Conservation (phyloP, 768 basidiomycete species). For the Xerocomellus intermedius region DNA sequence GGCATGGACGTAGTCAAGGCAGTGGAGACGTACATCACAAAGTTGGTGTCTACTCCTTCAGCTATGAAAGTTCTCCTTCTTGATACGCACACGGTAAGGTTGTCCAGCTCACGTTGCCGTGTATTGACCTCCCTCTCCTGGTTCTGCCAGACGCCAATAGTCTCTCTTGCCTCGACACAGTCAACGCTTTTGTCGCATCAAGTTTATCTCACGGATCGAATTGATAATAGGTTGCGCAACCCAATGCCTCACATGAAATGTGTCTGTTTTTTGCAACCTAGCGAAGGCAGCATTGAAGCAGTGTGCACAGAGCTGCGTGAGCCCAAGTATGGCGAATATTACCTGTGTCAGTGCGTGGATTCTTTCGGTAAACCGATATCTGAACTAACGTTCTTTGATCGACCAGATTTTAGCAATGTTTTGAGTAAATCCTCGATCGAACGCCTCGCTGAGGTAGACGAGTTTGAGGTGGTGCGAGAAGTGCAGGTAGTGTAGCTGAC, state of each 20-base stretch:
- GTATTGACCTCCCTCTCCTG: background rate
- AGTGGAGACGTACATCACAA: constrained; percentile 88
- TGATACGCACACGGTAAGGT: constrained; percentile 85
- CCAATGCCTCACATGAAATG: constrained; percentile 97
- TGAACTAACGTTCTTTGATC: constrained; percentile 15
- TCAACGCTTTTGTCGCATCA: constrained; percentile 91
- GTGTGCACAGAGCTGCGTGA: constrained; percentile 82
- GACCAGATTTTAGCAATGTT: constrained; percentile 90
- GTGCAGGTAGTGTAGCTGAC: constrained; percentile 68
- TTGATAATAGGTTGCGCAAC: constrained; percentile 91
- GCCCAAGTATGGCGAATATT: constrained; percentile 97
- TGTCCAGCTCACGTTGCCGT: background rate
- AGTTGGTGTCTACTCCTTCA: constrained; percentile 78
- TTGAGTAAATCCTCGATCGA: constrained; percentile 89
- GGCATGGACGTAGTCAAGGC: constrained; percentile 95
- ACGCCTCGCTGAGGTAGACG: constrained; percentile 88
- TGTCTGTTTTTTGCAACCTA: constrained; percentile 87
- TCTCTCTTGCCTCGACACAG: constrained; percentile 93
- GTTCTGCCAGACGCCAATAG: constrained; percentile 80
- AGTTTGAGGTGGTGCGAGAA: constrained; percentile 94
- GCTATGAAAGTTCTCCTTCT: constrained; percentile 96
- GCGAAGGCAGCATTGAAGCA: constrained; percentile 77
- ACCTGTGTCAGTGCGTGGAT: constrained; percentile 95
- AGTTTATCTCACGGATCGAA: constrained; percentile 95
- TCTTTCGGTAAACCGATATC: constrained; percentile 26